These are phyloP conservation scores for Botryobasidium botryosum DNA, from an alignment of 768 basidiomycete species.

Conservation along the genomic window DNA sequence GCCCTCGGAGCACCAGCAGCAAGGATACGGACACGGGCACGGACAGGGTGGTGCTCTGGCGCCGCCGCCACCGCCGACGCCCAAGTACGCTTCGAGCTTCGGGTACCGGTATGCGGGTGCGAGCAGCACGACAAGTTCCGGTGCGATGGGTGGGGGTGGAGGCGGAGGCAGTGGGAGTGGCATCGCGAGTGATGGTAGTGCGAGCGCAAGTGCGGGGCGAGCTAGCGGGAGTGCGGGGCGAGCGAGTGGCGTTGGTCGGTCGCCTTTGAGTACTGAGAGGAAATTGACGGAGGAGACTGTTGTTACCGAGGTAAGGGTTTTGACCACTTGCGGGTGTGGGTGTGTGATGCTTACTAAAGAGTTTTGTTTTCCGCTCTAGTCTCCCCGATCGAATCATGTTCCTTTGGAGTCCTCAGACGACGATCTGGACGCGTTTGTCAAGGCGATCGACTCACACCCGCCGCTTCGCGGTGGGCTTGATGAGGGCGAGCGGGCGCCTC, in stretches of 20 bases:
- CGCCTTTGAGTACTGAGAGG: conserved; percentile 2
- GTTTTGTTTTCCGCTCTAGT: neutral
- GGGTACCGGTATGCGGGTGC: conserved; percentile 4
- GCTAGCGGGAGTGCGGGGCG: neutral
- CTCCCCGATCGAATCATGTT: conserved; percentile 1
- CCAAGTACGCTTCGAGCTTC: conserved; percentile 9
- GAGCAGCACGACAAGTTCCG: neutral
- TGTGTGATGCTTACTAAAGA: neutral
- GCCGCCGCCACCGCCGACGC: no score
- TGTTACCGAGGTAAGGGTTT: neutral
- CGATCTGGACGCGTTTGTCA: conserved; percentile 8
- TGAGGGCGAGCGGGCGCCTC: neutral
- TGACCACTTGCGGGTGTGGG: neutral
- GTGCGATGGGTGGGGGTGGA: conserved; percentile 4
- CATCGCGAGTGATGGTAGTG: neutral
- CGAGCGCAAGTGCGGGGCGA: neutral
- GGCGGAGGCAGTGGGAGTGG: conserved; percentile 5
- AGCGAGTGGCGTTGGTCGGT: neutral
- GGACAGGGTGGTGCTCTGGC: no score
- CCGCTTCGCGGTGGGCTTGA: conserved; percentile 10
- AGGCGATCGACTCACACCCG: conserved; percentile 7
- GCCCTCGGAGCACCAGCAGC: no score
- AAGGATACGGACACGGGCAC: no score
- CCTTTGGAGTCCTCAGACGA: no score
- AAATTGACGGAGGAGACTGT: neutral